phyloP scores from a whole-genome alignment of 2,329 filamentous ascomycete genomes.

The Pseudopithomyces chartarum region DNA sequence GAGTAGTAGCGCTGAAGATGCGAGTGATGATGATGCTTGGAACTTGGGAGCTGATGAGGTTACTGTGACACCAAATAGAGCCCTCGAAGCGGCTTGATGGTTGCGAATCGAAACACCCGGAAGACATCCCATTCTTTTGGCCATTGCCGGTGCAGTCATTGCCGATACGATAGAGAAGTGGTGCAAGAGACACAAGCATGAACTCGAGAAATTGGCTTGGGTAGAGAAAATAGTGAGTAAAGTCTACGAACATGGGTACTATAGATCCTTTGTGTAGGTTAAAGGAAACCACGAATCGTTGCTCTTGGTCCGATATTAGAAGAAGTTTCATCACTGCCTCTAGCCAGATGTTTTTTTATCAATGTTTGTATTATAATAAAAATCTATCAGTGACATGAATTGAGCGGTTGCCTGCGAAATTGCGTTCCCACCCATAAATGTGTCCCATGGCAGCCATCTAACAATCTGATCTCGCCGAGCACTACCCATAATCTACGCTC shows the following conservation, averaged over 20 bases:
- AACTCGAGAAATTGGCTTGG: background rate
- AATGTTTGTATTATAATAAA: too few relatives aligned
- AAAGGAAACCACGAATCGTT: too few relatives aligned
- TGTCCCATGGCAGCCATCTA: too few relatives aligned
- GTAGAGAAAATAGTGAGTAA: background rate
- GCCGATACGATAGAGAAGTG: background rate
- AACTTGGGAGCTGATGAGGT: conserved; percentile 67
- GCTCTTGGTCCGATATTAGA: too few relatives aligned
- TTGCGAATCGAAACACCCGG: background rate
- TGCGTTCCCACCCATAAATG: too few relatives aligned
- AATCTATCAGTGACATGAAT: too few relatives aligned
- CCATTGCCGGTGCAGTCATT: background rate
- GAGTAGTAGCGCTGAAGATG: conserved; percentile 62
- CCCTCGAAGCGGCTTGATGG: background rate
- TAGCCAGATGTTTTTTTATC: too few relatives aligned
- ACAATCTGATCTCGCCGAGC: too few relatives aligned
- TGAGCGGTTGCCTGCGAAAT: too few relatives aligned
- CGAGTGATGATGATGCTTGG: conserved; percentile 95
- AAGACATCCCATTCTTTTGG: background rate
- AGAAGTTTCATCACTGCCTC: too few relatives aligned
- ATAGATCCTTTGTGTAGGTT: too few relatives aligned
- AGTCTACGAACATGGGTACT: background rate
- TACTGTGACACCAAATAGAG: background rate
- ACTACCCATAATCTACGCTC: too few relatives aligned
- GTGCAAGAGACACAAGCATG: background rate